These are phyloP conservation scores for Gaertneriomyces semiglobifer DNA, from an alignment of 192 early-diverging fungal genomes.

Conservation along the genomic window DNA sequence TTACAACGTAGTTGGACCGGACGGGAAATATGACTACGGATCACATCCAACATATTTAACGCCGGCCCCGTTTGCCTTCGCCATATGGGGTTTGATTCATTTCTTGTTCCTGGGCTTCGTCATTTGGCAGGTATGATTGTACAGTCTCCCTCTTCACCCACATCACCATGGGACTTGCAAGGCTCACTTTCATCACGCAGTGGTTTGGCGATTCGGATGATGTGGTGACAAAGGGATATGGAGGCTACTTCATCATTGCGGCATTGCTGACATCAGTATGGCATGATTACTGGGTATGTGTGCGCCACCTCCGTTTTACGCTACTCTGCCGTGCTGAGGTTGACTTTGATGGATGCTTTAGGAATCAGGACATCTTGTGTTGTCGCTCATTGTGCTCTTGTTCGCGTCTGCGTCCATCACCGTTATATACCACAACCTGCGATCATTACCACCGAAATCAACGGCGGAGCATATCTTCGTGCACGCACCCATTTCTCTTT, in stretches of 20 bases:
- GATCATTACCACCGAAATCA: slow-evolving; percentile 30
- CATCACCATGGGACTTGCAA: not conserved
- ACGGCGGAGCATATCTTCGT: slow-evolving; percentile 49
- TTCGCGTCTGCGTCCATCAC: slow-evolving; percentile 57
- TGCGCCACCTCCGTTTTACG: not conserved
- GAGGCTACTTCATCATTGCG: slow-evolving; percentile 62
- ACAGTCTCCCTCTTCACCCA: not conserved
- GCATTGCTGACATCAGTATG: slow-evolving; percentile 56
- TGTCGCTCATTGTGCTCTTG: slow-evolving; percentile 54
- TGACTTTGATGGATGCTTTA: not conserved
- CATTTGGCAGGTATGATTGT: slow-evolving; percentile 51
- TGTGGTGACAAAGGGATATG: slow-evolving; percentile 53
- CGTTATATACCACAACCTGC: slow-evolving; percentile 45
- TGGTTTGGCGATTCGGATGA: slow-evolving; percentile 48
- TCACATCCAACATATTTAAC: slow-evolving; percentile 61
- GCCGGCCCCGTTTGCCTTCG: slow-evolving; percentile 59
- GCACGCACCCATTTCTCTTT: slow-evolving; percentile 64
- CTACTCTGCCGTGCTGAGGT: not conserved
- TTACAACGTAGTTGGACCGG: slow-evolving; percentile 46
- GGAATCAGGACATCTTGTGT: slow-evolving; percentile 47
- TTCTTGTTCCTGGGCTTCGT: slow-evolving; percentile 59
- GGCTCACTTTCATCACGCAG: not conserved
- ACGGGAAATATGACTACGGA: slow-evolving; percentile 32
- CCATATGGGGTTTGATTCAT: slow-evolving; percentile 63
- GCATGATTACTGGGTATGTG: slow-evolving; percentile 59